These are phyloP conservation scores for Sporobolomyces phaffii DNA, from an alignment of 768 basidiomycete genomes.

Conservation along the genomic window DNA sequence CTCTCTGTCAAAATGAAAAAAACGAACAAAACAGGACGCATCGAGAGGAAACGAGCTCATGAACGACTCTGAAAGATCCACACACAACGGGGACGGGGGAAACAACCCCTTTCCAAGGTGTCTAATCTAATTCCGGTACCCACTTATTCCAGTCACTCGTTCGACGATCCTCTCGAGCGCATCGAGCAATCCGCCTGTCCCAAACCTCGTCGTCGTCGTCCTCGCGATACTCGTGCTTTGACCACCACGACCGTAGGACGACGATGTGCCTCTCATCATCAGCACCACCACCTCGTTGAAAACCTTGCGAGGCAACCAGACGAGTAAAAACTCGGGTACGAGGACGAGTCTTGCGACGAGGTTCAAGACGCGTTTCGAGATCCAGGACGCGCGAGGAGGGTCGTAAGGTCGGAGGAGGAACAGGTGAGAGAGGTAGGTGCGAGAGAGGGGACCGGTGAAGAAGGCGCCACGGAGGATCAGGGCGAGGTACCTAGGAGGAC, in stretches of 20 bases:
- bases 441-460: constrained; percentile 24
- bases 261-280: too few relatives aligned
- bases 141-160: background rate
- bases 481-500: constrained; percentile 11
- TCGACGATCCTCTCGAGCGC: background rate
- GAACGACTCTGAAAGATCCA: too few relatives aligned
- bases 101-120: too few relatives aligned
- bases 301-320: background rate
- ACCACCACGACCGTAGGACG: too few relatives aligned
- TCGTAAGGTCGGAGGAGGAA: constrained; percentile 18
- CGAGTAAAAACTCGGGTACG: background rate
- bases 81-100: too few relatives aligned
- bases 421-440: constrained; percentile 23
- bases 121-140: background rate
- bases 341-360: background rate
- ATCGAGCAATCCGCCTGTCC: background rate
- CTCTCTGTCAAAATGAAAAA: too few relatives aligned
- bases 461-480: constrained; percentile 21
- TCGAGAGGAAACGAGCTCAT: too few relatives aligned
- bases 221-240: too few relatives aligned
- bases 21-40: too few relatives aligned
- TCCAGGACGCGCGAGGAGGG: background rate
- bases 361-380: background rate
- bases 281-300: background rate
- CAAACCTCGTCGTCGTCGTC: too few relatives aligned